A percentile compares a stretch with the other conserved stretches of the same genome.
These are phyloP conservation scores for Hypoxylon sp. DNA, from an alignment of 2,329 filamentous ascomycete species.

Conservation along the genomic window DNA sequence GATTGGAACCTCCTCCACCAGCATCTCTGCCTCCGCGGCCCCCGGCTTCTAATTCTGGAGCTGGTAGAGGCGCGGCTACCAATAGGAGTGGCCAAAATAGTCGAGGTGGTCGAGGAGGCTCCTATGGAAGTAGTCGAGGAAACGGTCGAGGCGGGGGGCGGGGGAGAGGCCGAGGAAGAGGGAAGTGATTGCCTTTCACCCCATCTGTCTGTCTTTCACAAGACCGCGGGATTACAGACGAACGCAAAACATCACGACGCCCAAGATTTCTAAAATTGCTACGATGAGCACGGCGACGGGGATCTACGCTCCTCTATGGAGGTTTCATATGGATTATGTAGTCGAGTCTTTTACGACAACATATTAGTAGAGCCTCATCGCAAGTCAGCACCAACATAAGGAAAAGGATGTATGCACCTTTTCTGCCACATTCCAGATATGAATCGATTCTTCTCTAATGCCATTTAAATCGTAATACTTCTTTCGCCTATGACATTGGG, in stretches of 20 bases:
- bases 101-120: conserved; percentile 53
- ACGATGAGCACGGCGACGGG: not conserved
- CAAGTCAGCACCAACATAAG: not conserved
- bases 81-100: conserved; percentile 52
- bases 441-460: conserved; percentile 6
- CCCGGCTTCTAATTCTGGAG: conserved; percentile 27
- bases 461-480: not conserved
- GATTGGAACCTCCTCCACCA: conserved; percentile 36
- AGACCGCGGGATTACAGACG: not conserved
- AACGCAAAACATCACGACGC: no score
- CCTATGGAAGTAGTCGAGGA: conserved; percentile 25
- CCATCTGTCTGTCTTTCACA: not conserved
- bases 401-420: no score
- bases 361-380: conserved; percentile 1
- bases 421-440: not conserved
- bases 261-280: no score
- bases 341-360: not conserved
- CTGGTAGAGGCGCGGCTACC: conserved; percentile 32
- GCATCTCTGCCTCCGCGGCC: conserved; percentile 47
- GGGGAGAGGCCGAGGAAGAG: conserved; percentile 29
- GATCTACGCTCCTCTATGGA: not conserved
- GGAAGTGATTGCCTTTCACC: conserved; percentile 3
- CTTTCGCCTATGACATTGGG: not conserved
- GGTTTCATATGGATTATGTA: not conserved
- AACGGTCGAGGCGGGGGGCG: conserved; percentile 27